Evolutionary conservation across 73 alveolate genomes (phyloP), one percentile per base, ranked within the genome.

Genomic region (Effrenium voratum): DNA sequence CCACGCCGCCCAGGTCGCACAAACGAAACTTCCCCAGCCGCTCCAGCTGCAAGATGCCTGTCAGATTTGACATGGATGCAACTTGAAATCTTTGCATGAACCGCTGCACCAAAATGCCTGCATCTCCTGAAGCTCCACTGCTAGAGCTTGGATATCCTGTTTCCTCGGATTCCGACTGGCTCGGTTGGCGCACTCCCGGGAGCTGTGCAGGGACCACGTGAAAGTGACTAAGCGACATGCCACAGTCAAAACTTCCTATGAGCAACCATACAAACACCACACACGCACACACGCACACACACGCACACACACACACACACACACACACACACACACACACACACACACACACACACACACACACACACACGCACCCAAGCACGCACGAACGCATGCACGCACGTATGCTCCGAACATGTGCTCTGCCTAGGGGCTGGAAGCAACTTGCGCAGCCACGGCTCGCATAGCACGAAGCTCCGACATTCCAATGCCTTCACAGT

Each of bases 1-100:
- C 95, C 45, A 22, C 47, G 45, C 90, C 90, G 32, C 46, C 68
- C 28, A 79, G 46, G n/a, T 60, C 68, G 57, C 87, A 70, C 22
- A 90, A 16, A 36, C 97, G 97, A 45, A 90, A 90, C 59, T 70
- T 50, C 10, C 97, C 97, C 5, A 90, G 88, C 26, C 97, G 97
- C 59, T 90, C 97, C 47, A 90, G 88, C 76, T 68, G 97, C 3
- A 90, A 52, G 36, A 73, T 38, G 45, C 95, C 85, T 88, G 95
- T 36, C 22, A 16, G n/a, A 26, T 66, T 16, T 32, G 19, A 36
- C 77, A 32, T 32, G 77, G 28, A 36, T 40, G 28, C 77, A 66
- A 66, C 40, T 30, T 66, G 77, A 40, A 66, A 12, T 59, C 34
- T n/a, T 59, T 16, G 30, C 34, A 5, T n/a, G 73, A 19, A n/a